A percentile compares a stretch with the other conserved stretches of the same genome.
Evolutionary conservation across 345 rosid genomes (phyloP).

Genomic region (Nasturtium officinale): DNA sequence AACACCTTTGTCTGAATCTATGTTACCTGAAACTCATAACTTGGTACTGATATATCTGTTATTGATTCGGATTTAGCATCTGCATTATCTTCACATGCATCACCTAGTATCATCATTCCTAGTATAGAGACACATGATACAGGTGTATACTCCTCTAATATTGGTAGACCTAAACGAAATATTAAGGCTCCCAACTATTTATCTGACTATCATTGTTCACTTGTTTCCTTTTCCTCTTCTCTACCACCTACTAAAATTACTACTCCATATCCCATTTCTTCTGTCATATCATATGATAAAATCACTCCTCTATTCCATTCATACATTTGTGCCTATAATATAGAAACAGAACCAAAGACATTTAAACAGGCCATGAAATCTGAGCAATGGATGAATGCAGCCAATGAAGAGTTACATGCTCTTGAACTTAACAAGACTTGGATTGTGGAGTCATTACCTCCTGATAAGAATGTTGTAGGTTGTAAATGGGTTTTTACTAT

Average conservation of each 20-base stretch:
- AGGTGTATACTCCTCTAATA: too few species aligned
- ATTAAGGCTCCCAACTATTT: background rate
- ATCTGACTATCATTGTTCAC: background rate
- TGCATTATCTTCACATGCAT: too few species aligned
- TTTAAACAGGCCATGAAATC: background rate
- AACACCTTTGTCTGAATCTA: too few species aligned
- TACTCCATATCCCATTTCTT: background rate
- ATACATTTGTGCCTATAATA: background rate
- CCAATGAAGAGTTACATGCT: background rate
- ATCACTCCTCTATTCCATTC: background rate
- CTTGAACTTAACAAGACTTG: background rate
- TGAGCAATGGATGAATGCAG: background rate
- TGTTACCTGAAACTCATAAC: too few species aligned
- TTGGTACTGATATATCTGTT: too few species aligned
- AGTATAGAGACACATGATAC: background rate
- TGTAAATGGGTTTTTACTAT: background rate
- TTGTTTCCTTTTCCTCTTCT: background rate
- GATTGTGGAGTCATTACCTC: background rate
- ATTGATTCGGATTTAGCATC: too few species aligned
- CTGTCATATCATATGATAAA: background rate
- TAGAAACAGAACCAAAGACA: background rate
- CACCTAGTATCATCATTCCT: too few species aligned
- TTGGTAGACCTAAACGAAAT: background rate
- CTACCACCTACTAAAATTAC: background rate
- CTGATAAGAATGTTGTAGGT: background rate